Evolutionary conservation across 2,329 filamentous ascomycete genomes (phyloP).

Genomic region (Alternaria conjuncta): DNA sequence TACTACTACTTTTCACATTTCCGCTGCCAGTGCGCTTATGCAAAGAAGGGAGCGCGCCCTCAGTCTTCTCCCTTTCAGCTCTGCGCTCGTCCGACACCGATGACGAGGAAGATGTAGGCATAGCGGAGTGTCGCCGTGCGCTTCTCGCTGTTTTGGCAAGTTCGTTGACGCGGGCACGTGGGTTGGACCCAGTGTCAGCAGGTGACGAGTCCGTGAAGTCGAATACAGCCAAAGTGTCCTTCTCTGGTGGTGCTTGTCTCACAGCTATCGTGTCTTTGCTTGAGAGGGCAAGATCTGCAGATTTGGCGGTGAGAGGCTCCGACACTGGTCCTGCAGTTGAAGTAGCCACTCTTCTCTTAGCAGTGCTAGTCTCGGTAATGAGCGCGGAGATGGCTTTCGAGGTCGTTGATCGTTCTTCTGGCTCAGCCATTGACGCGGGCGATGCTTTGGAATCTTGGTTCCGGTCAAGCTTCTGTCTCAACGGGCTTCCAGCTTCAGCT

Average conservation of each 20-base stretch:
- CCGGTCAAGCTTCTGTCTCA: slow-evolving; percentile 44
- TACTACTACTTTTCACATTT: slow-evolving; percentile 26
- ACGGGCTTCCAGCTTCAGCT: slow-evolving; percentile 42
- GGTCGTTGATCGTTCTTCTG: slow-evolving; percentile 33
- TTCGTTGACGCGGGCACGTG: slow-evolving; percentile 33
- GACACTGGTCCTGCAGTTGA: slow-evolving; percentile 1
- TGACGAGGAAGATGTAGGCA: slow-evolving; percentile 25
- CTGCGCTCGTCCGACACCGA: slow-evolving; percentile 14
- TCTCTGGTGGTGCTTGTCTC: slow-evolving; percentile 23
- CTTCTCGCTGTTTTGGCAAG: slow-evolving; percentile 37
- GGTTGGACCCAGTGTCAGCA: slow-evolving; percentile 18
- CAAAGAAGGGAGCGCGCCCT: slow-evolving; percentile 26
- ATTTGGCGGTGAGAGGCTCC: slow-evolving; percentile 7
- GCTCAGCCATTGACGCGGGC: slow-evolving; percentile 13
- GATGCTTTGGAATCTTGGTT: slow-evolving; percentile 27
- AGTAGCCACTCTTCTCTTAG: slow-evolving; percentile 28
- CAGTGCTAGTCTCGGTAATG: slow-evolving; percentile 37
- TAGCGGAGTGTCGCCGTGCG: slow-evolving; percentile 43
- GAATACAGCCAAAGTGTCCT: slow-evolving; percentile 45
- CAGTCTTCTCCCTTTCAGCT: slow-evolving; percentile 19
- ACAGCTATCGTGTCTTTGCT: slow-evolving; percentile 8
- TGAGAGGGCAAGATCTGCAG: background rate
- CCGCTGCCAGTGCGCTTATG: slow-evolving; percentile 39
- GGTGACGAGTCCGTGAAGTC: slow-evolving; percentile 48
- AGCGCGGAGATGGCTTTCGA: slow-evolving; percentile 44